Base-by-base conservation (phyloP, 148 eudicot species). In the Silene uniflora region DNA sequence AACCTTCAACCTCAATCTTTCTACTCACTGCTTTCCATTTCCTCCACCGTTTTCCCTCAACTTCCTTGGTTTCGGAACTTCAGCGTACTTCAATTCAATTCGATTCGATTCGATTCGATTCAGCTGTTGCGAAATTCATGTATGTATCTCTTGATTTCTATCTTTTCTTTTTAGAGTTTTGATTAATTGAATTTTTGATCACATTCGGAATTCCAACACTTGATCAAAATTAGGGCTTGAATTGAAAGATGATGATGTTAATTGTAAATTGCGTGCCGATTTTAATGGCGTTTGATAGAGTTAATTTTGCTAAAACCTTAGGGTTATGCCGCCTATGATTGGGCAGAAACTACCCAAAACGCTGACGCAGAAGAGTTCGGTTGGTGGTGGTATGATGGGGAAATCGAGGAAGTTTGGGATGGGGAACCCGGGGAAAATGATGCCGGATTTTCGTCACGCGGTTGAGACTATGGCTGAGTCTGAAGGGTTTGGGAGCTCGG, bases 401-500 rank as follows among this genome's bases (percentile, higher is more conserved):
- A 89, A 89, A 82, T 77, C 90, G n/a, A 85, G 85, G 77, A 89
- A 91, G 69, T 86, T 84, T 67, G 77, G 88, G 0, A 88, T 83
- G 65, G 96, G 90, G 44, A 75, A 85, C 46, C 78, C 90, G 1
- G 67, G 76, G 73, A 89, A 87, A 7, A 81, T 88, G 82, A 87
- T 88, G 67, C 86, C 91, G 0, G 92, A 89, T 79, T 89, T 89
- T 59, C 84, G 87, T 2, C 90, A 90, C 75, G 88, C 85, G 3
- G 86, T 89, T 21, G 93, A 86, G 74, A 88, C 86, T 16, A 87
- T 80, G 74, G 91, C 89, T 7, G 91, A 89, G 54, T 89, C 94
- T 4, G 97, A 91, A 69, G 96, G 89, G 25, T 85, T 88, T 78
- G 98, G 93, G 11, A 86, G 92, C 76, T 89, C 92, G 7, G 93